These are phyloP conservation scores for Boletus sp. DNA, from an alignment of 768 basidiomycete genomes.

Conservation along the genomic window DNA sequence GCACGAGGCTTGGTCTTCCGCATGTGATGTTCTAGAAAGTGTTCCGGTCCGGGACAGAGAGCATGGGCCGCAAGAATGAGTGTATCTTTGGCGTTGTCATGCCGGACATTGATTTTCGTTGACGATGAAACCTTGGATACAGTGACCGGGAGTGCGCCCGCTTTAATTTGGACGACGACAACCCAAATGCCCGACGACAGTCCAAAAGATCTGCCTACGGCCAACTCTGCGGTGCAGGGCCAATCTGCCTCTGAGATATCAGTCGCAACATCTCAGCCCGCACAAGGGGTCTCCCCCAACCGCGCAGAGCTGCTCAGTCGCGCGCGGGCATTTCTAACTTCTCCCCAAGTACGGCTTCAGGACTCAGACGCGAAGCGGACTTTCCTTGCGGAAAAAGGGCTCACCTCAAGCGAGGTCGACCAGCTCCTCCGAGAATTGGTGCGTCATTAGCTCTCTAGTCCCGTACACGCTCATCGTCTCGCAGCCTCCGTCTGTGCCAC, in stretches of 20 bases:
- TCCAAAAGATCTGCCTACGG: background rate
- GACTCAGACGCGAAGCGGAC: conserved; percentile 52
- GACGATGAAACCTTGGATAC: too few relatives aligned
- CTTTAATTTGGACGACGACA: background rate
- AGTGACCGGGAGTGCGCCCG: background rate
- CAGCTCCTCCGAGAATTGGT: conserved; percentile 56
- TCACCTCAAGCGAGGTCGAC: conserved; percentile 59
- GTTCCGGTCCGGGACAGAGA: too few relatives aligned
- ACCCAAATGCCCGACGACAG: conserved; percentile 17
- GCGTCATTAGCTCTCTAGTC: conserved; percentile 17
- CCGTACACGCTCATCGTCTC: conserved; percentile 5
- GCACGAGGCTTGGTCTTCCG: too few relatives aligned
- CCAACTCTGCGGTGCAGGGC: background rate
- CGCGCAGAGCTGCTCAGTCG: conserved; percentile 46
- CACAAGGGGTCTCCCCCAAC: conserved; percentile 15
- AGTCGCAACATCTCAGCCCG: background rate
- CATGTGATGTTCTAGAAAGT: too few relatives aligned
- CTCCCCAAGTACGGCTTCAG: conserved; percentile 61
- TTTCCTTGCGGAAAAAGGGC: conserved; percentile 70
- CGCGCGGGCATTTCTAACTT: conserved; percentile 62
- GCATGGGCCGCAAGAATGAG: too few relatives aligned
- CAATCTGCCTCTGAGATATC: background rate
- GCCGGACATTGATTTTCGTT: too few relatives aligned
- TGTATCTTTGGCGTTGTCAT: too few relatives aligned
- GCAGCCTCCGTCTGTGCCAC: conserved; percentile 53